These are phyloP conservation scores for Bertia moriformis DNA, from an alignment of 2,329 filamentous ascomycete genomes.

Conservation along the genomic window DNA sequence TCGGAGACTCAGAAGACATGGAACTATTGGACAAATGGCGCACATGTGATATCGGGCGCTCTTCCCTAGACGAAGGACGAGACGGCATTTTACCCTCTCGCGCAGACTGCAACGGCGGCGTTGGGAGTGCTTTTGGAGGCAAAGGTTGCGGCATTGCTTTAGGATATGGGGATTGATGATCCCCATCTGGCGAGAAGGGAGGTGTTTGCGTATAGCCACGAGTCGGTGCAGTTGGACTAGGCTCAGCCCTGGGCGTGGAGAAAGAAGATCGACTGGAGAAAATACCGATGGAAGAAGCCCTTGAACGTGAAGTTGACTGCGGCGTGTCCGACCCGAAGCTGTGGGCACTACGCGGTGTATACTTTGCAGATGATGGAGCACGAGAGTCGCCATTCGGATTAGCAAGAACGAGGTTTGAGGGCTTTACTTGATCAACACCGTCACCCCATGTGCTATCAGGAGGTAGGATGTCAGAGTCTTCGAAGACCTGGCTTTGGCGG, in stretches of 20 bases:
- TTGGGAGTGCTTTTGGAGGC: conserved; percentile 31
- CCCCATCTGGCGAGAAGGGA: conserved; percentile 28
- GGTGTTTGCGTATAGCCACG: conserved; percentile 24
- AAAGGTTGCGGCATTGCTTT: conserved; percentile 19
- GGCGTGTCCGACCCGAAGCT: conserved; percentile 12
- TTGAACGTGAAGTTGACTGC: conserved; percentile 13
- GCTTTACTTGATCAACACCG: conserved; percentile 15
- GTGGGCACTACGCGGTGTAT: not conserved
- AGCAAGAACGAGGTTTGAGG: conserved; percentile 28
- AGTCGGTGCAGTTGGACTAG: conserved; percentile 12
- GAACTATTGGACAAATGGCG: not conserved
- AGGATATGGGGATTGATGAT: conserved; percentile 16
- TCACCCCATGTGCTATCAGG: conserved; percentile 18
- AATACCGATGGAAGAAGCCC: conserved; percentile 13
- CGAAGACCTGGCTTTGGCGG: conserved; percentile 26
- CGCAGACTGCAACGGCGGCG: conserved; percentile 23
- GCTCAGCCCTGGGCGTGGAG: conserved; percentile 19
- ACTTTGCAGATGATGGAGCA: conserved; percentile 1
- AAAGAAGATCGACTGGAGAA: not conserved
- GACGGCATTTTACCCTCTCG: conserved; percentile 9
- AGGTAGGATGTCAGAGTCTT: conserved; percentile 13
- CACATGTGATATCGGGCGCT: not conserved
- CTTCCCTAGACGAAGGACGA: conserved; percentile 10
- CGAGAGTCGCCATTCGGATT: conserved; percentile 11
- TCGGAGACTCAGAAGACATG: not conserved